Evolutionary conservation across 352 stramenopile genomes (phyloP), one percentile per base, ranked within the genome.

Genomic region (Phytopythium delawarense): DNA sequence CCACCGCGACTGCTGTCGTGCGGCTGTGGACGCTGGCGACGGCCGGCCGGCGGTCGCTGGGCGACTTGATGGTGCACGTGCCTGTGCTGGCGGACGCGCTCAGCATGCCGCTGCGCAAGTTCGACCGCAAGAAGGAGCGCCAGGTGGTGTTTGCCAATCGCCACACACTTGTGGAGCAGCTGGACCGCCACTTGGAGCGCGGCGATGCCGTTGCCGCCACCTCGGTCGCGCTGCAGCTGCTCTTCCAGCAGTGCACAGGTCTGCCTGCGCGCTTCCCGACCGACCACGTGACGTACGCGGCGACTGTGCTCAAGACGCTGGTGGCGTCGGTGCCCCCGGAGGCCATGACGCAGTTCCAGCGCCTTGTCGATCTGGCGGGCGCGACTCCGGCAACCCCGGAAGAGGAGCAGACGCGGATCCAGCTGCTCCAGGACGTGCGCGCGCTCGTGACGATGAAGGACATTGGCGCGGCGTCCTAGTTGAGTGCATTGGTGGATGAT

Each of bases 111-210:
- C 61, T 91, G 67, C 77, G 75, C 21, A 95, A 93, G 61, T 62
- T 85, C 23, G 86, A 95, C 64, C 84, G 86, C 23, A 95, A 95
- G 64, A 90, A 90, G 55, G 84, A 95, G 71, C 79, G 81, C 9
- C 79, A 91, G 32, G 59, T 89, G 46, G 69, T 90, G 8, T 93
- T 91, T 32, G 60, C 62, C 7, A 86, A 89, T 50, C 78, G 84
- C 35, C 80, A 90, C 64, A 40, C 58, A 25, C 62, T 80, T 11
- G 57, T 90, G 35, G 67, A 60, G 6, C 71, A 77, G 45, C 57
- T 92, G 48, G 80, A 89, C 8, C 39, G 55, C 5, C 20, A 28
- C 39, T 42, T 42, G 9, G 63, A 71, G 35, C 58, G 64, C 5
- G 9, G 57, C 45, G 28, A 57, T n/a, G 37, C 44, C 15, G 5